Percentiles rank a stretch among this genome's conserved stretches.
Conservation (phyloP, 176 grass and related monocot species). For the maize (Zea mays) region Zm-B73-REFERENCE-NAM-5.0 NC_050099.1:184593501-184594000, state of each 20-base stretch:
- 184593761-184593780: constrained; percentile 87
- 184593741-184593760: constrained; percentile 92
- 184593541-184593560: constrained; percentile 59
- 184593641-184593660: constrained; percentile 31
- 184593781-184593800: constrained; percentile 80
- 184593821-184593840: constrained; percentile 74
- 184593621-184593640: constrained; percentile 6
- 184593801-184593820: constrained; percentile 90
- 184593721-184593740: constrained; percentile 84
- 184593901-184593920: constrained; percentile 88
- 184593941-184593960: constrained; percentile 41
- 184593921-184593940: constrained; percentile 50
- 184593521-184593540: constrained; percentile 74
- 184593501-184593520: constrained; percentile 34
- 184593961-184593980: constrained; percentile 75
- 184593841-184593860: constrained; percentile 92
- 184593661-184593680: constrained; percentile 56
- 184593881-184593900: constrained; percentile 93
- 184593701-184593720: constrained; percentile 75
- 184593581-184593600: constrained; percentile 90
- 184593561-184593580: constrained; percentile 74
- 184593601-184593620: constrained; percentile 74
- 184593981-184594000: constrained; percentile 77
- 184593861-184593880: constrained; percentile 93
- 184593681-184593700: constrained; percentile 77